Conservation (phyloP, 2,329 filamentous ascomycete genomes). For the Sphaceloma murrayae region DNA sequence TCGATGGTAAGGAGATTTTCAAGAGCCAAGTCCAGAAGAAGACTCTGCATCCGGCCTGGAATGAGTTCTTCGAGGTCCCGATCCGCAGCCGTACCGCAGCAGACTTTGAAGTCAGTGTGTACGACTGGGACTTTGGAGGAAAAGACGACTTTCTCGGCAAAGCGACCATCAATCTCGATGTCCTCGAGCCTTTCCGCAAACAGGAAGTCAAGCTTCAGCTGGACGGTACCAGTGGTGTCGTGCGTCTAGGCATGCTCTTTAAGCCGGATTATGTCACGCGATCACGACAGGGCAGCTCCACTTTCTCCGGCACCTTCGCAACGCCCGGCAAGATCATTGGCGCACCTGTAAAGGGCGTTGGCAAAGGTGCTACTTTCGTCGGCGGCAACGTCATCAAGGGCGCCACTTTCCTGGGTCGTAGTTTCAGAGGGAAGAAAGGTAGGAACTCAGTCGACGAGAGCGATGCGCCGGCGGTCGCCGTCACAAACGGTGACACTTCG, state of each 20-base stretch:
- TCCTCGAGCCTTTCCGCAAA: constrained; percentile 74
- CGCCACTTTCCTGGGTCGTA: constrained; percentile 80
- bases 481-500: constrained; percentile 20
- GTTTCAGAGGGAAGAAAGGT: constrained; percentile 64
- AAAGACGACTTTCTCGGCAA: constrained; percentile 84
- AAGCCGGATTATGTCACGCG: constrained; percentile 84
- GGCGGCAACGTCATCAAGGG: constrained; percentile 78
- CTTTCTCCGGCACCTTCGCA: constrained; percentile 84
- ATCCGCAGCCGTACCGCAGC: constrained; percentile 77
- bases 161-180: constrained; percentile 63
- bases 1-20: constrained; percentile 82
- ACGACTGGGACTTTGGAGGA: constrained; percentile 94
- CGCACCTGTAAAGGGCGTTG: constrained; percentile 86
- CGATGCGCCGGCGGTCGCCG: constrained; percentile 29
- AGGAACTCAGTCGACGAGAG: constrained; percentile 34
- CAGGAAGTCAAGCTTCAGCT: constrained; percentile 65
- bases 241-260: constrained; percentile 81
- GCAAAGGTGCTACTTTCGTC: constrained; percentile 61
- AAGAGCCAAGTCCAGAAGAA: constrained; percentile 97
- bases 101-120: constrained; percentile 73
- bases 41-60: constrained; percentile 89
- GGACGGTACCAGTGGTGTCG: constrained; percentile 78
- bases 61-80: constrained; percentile 82
- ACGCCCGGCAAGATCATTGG: constrained; percentile 83
- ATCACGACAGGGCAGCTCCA: constrained; percentile 78